These are phyloP conservation scores for Jamesozyma jinghongensis DNA, from an alignment of 805 yeast genomes.

Conservation along the genomic window DNA sequence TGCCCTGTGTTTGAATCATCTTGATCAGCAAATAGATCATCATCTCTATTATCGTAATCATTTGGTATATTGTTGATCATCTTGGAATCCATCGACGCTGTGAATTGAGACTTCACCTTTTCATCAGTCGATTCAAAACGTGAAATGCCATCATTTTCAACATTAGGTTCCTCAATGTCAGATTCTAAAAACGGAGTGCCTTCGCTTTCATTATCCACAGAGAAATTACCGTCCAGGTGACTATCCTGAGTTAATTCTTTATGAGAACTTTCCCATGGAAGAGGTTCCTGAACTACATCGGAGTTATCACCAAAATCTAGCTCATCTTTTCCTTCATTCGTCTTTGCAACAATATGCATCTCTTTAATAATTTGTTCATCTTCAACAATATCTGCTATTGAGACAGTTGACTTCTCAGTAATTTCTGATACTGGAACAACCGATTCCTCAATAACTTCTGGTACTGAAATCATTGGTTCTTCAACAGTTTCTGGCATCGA, in stretches of 20 bases:
- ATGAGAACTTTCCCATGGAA: slow-evolving; percentile 14
- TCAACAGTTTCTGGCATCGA: not conserved
- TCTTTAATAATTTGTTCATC: slow-evolving; percentile 1
- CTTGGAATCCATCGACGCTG: not conserved
- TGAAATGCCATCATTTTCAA: not conserved
- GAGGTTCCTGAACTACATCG: slow-evolving; percentile 5
- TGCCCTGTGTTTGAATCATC: not conserved
- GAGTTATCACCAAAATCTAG: not conserved
- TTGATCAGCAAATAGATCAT: not conserved
- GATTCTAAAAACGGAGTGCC: not conserved
- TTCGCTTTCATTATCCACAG: not conserved
- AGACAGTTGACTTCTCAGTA: too few species aligned
- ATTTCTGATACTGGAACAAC: too few species aligned
- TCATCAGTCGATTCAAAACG: not conserved
- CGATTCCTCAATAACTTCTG: not conserved
- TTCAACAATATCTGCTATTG: not conserved
- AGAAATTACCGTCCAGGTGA: not conserved
- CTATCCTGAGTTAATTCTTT: not conserved
- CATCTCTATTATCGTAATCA: not conserved
- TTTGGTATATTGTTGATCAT: not conserved
- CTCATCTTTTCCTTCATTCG: not conserved
- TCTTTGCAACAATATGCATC: too few species aligned
- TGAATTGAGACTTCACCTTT: not conserved
- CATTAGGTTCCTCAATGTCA: not conserved
- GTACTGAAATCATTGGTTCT: not conserved